Conservation (phyloP, 352 stramenopile species). For the Globisporangium acanthophoron region DNA sequence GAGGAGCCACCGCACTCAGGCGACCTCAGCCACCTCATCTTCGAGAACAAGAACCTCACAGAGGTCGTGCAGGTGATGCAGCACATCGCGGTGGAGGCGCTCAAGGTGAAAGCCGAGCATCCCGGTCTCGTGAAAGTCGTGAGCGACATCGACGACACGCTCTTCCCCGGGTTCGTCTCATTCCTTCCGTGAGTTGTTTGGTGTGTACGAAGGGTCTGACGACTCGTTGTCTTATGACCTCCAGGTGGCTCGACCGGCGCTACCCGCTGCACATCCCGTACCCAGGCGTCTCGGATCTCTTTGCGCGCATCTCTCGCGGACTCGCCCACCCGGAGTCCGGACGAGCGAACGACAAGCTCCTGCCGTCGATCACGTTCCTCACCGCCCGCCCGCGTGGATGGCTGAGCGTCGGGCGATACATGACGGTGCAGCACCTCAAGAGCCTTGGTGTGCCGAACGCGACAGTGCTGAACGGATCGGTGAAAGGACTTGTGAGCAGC, state of each 20-base stretch:
- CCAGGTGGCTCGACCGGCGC: constrained; percentile 58
- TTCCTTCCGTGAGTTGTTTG: not conserved
- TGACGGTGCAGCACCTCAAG: constrained; percentile 76
- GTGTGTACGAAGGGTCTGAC: not conserved
- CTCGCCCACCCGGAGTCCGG: constrained; percentile 28
- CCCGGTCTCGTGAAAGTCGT: constrained; percentile 77
- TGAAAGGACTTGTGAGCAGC: constrained; percentile 76
- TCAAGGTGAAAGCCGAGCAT: constrained; percentile 54
- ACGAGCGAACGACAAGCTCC: constrained; percentile 16
- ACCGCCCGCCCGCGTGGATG: constrained; percentile 74
- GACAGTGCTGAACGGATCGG: constrained; percentile 74
- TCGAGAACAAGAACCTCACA: constrained; percentile 69
- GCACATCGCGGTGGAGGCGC: constrained; percentile 72
- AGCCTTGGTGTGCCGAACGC: constrained; percentile 69
- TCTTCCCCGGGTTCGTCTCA: constrained; percentile 48
- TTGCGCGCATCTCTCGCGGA: constrained; percentile 51
- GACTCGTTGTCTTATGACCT: no score
- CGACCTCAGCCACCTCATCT: constrained; percentile 76
- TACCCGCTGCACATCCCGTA: constrained; percentile 78
- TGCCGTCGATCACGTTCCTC: constrained; percentile 74
- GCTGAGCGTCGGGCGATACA: constrained; percentile 71
- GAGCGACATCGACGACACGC: constrained; percentile 85
- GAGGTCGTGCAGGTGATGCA: constrained; percentile 81
- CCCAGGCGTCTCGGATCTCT: constrained; percentile 72
- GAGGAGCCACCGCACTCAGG: constrained; percentile 57